Conservation (phyloP, 495 filamentous ascomycete genomes). For the Tetracladium setigerum region DNA sequence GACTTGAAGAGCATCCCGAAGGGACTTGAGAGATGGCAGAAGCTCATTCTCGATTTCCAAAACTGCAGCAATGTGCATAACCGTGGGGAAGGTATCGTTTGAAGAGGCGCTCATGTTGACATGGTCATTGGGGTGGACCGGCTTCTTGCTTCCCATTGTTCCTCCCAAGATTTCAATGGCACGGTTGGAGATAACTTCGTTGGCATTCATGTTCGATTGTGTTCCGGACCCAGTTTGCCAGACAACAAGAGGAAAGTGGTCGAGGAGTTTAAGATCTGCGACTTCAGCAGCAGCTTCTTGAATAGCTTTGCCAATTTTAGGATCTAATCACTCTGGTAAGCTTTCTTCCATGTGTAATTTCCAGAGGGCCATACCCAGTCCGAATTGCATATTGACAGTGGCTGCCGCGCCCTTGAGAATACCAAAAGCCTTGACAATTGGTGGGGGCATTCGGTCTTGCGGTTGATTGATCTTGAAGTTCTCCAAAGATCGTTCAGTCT, state of each 20-base stretch:
- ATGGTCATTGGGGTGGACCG: conserved; percentile 98
- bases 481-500: conserved; percentile 91
- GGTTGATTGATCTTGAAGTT: conserved; percentile 99
- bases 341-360: conserved; percentile 1
- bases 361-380: conserved; percentile 63
- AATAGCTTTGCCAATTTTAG: conserved; percentile 87
- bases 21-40: conserved; percentile 70
- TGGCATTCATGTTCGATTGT: conserved; percentile 99
- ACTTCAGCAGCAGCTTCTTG: conserved; percentile 92
- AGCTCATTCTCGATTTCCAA: conserved; percentile 84
- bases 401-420: conserved; percentile 97
- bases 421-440: conserved; percentile 87
- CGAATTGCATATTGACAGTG: conserved; percentile 90
- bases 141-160: conserved; percentile 90
- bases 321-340: conserved; percentile 47
- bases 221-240: conserved; percentile 99
- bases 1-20: conserved; percentile 73
- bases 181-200: conserved; percentile 99
- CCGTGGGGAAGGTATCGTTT: conserved; percentile 98
- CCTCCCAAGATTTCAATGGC: conserved; percentile 97
- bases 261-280: conserved; percentile 84
- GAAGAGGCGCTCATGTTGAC: conserved; percentile 98
- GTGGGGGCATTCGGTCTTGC: conserved; percentile 94
- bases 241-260: conserved; percentile 95
- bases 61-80: conserved; percentile 98